A percentile compares a stretch with the other conserved stretches of the same genome.
These are phyloP conservation scores for Uncinocarpus reesii DNA, from an alignment of 2,329 filamentous ascomycete species.

Conservation along the genomic window DNA sequence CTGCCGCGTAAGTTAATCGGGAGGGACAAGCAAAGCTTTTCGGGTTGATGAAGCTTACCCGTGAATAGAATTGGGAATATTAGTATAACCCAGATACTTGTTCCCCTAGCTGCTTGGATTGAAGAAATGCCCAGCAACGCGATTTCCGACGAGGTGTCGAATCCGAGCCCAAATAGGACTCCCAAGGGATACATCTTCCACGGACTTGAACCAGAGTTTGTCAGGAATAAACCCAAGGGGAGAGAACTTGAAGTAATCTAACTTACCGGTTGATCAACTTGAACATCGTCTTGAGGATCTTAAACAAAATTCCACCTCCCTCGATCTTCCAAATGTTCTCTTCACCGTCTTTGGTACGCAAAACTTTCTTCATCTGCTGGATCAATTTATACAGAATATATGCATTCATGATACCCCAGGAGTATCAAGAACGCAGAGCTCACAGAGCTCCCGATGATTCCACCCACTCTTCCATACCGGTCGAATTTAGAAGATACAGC, in stretches of 20 bases:
- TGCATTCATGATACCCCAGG: conserved; percentile 68
- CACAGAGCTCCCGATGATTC: conserved; percentile 80
- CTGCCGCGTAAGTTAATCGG: conserved; percentile 31
- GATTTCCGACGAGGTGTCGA: conserved; percentile 91
- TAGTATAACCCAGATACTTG: conserved; percentile 84
- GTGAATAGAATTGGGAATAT: conserved; percentile 88
- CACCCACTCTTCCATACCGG: conserved; percentile 66
- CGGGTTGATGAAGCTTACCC: conserved; percentile 36
- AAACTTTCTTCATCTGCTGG: conserved; percentile 53
- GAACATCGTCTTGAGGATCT: conserved; percentile 64
- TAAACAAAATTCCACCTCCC: conserved; percentile 64
- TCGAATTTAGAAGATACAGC: conserved; percentile 73
- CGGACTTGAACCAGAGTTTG: conserved; percentile 23
- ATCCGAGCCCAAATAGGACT: conserved; percentile 80
- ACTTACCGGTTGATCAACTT: conserved; percentile 50
- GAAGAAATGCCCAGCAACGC: conserved; percentile 83
- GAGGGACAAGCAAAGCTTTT: background rate
- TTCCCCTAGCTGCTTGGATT: conserved; percentile 74
- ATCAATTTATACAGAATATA: conserved; percentile 76
- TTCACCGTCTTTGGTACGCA: conserved; percentile 41
- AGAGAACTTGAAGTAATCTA: background rate
- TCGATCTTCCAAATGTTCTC: conserved; percentile 56
- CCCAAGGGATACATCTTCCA: conserved; percentile 98
- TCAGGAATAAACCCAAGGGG: background rate
- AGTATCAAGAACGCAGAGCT: conserved; percentile 74